These are phyloP conservation scores for Leishmania gerbilli DNA, from an alignment of 208 protist genomes.

Conservation along the genomic window DNA sequence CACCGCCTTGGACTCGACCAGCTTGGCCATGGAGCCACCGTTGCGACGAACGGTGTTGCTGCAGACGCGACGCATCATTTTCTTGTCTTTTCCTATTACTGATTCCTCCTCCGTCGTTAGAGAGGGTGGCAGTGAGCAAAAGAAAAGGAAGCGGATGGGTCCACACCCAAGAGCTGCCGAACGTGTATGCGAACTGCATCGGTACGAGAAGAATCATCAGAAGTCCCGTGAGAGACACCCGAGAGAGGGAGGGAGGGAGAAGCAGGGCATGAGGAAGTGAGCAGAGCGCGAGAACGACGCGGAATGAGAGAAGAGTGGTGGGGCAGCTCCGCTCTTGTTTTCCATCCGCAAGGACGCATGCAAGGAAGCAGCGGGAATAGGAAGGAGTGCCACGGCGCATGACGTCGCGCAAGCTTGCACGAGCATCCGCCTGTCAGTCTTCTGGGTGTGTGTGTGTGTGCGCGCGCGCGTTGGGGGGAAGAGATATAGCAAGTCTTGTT, in stretches of 20 bases:
- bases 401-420: not conserved
- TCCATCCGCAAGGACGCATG: not conserved
- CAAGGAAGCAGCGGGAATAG: not conserved
- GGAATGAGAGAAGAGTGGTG: not conserved
- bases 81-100: conserved; percentile 1
- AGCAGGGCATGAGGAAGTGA: not conserved
- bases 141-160: conserved; percentile 9
- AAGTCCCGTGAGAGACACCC: not conserved
- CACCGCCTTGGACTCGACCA: conserved; percentile 32
- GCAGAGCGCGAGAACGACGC: not conserved
- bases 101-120: conserved; percentile 10
- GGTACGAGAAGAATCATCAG: not conserved
- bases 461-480: not conserved
- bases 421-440: not conserved
- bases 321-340: not conserved
- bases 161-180: not conserved
- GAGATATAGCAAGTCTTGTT: not conserved
- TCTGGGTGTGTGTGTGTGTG: not conserved
- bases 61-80: conserved; percentile 52
- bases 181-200: not conserved
- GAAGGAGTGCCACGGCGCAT: not conserved
- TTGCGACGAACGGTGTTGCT: conserved; percentile 38
- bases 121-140: not conserved
- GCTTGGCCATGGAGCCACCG: conserved; percentile 38
- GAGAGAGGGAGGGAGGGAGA: not conserved